phyloP scores from a whole-genome alignment of 148 eudicot genomes.

The Amaranthus cruentus region DNA sequence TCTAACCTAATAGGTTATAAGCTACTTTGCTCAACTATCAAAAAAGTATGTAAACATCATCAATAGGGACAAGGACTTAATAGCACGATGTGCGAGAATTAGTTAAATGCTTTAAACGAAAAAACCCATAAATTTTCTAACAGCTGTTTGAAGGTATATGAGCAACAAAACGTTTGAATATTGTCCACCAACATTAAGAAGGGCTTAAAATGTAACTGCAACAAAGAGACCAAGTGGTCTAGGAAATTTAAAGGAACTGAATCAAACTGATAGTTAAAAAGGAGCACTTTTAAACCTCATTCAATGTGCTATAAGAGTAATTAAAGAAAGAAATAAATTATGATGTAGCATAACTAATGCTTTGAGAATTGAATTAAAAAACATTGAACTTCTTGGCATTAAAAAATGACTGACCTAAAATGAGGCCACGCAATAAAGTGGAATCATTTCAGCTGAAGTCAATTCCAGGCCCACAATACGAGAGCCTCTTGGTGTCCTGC shows the following conservation, averaged over 20 bases:
- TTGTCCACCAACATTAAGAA: neutral
- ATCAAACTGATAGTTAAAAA: conserved; percentile 17
- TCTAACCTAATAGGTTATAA: no score
- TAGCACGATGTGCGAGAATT: neutral
- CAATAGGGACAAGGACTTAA: neutral
- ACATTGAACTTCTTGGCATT: conserved; percentile 41
- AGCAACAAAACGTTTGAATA: neutral
- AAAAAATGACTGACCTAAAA: conserved; percentile 87
- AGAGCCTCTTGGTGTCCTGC: conserved; percentile 99
- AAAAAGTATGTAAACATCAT: no score
- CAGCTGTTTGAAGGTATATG: neutral
- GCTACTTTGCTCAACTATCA: no score
- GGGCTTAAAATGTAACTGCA: conserved; percentile 3
- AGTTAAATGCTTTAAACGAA: no score
- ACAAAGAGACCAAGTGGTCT: neutral
- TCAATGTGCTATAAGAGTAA: conserved; percentile 28
- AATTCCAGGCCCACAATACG: conserved; percentile 97
- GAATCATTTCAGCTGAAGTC: conserved; percentile 96
- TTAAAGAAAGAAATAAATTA: conserved; percentile 36
- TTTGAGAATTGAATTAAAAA: conserved; percentile 35
- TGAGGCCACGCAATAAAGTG: conserved; percentile 74
- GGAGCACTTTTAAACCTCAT: conserved; percentile 23
- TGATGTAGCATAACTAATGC: conserved; percentile 59
- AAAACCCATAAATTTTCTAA: neutral
- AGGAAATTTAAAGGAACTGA: conserved; percentile 18